Conservation (phyloP, 2,329 filamentous ascomycete genomes). For the Aureobasidium pullulans region DNA sequence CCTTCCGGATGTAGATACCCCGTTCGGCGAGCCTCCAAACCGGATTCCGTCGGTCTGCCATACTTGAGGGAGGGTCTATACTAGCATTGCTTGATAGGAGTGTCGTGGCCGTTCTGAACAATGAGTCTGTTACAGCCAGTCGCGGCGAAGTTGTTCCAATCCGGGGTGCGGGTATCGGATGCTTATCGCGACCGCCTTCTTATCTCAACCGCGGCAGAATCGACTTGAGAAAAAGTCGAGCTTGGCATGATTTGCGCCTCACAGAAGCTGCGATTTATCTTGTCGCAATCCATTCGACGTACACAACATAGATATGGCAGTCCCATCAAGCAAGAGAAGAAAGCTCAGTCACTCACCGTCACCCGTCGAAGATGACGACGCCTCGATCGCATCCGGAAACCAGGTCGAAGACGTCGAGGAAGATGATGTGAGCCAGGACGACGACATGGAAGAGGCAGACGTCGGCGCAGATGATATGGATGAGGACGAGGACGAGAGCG, state of each 20-base stretch:
- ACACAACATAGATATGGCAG: slow-evolving; percentile 21
- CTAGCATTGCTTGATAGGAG: too few species aligned
- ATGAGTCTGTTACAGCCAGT: too few species aligned
- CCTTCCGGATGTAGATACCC: too few species aligned
- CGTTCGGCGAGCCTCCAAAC: too few species aligned
- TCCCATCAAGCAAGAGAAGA: slow-evolving; percentile 25
- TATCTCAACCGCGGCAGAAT: not conserved
- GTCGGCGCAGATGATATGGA: slow-evolving; percentile 12
- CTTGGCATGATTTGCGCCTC: not conserved
- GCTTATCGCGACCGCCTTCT: too few species aligned
- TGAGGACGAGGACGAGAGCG: not conserved
- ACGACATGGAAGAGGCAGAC: slow-evolving; percentile 17
- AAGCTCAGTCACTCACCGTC: slow-evolving; percentile 28
- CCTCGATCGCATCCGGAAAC: slow-evolving; percentile 26
- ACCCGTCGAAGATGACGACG: slow-evolving; percentile 21
- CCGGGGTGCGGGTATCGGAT: too few species aligned
- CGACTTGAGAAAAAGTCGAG: not conserved
- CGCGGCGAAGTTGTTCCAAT: too few species aligned
- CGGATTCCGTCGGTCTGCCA: too few species aligned
- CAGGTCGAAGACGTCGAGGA: slow-evolving; percentile 12
- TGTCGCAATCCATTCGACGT: not conserved
- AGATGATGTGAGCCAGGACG: slow-evolving; percentile 14
- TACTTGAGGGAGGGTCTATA: too few species aligned
- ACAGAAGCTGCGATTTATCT: not conserved
- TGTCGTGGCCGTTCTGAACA: too few species aligned